phyloP scores from a whole-genome alignment of 2,329 filamentous ascomycete species.

The Scleromitrula shiraiana region DNA sequence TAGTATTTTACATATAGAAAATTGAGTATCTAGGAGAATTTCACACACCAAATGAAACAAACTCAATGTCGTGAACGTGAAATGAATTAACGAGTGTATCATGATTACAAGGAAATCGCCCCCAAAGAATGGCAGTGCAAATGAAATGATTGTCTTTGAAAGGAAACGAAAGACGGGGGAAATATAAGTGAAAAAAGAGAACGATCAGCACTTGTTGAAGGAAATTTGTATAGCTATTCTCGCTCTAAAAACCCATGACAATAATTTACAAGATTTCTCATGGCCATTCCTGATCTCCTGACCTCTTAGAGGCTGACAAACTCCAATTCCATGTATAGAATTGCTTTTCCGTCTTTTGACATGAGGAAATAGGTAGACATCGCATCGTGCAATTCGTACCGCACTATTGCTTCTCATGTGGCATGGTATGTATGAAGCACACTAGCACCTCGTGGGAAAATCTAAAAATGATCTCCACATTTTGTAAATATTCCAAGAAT shows the following conservation, averaged over 20 bases:
- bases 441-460: background rate
- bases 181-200: background rate
- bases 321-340: no score
- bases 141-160: slow-evolving; percentile 1
- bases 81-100: background rate
- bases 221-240: background rate
- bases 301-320: slow-evolving; percentile 7
- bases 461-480: background rate
- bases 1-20: background rate
- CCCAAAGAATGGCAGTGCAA: background rate
- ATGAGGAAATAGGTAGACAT: no score
- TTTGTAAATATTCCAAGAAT: background rate
- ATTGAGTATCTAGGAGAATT: background rate
- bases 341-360: no score
- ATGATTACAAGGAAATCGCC: background rate
- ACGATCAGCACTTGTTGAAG: background rate
- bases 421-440: background rate
- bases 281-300: background rate
- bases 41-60: slow-evolving; percentile 4
- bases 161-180: background rate
- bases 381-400: slow-evolving; percentile 1
- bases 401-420: background rate
- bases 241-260: background rate
- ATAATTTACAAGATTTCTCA: background rate
- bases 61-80: background rate